phyloP scores from a whole-genome alignment of 1,139 yeast species.

The Taphrina flavorubra region DNA sequence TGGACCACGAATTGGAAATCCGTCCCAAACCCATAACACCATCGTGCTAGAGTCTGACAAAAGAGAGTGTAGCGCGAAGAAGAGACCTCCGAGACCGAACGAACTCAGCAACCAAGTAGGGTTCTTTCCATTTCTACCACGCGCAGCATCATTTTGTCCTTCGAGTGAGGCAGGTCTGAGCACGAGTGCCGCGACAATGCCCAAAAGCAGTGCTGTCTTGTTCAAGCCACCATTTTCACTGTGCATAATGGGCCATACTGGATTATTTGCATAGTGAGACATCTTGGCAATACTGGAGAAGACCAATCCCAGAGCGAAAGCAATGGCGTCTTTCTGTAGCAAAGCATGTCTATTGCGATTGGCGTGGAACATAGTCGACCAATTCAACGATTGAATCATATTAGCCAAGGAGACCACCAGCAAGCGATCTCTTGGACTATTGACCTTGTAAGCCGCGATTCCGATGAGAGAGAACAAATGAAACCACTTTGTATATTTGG shows the following conservation, averaged over 20 bases:
- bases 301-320: conserved; percentile 75
- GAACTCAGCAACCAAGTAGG: conserved; percentile 55
- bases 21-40: conserved; percentile 92
- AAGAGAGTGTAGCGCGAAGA: conserved; percentile 75
- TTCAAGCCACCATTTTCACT: conserved; percentile 85
- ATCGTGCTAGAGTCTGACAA: conserved; percentile 83
- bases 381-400: conserved; percentile 65
- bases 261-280: conserved; percentile 82
- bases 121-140: background rate
- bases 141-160: conserved; percentile 9
- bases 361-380: conserved; percentile 64
- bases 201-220: conserved; percentile 69
- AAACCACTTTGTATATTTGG: conserved; percentile 60
- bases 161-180: conserved; percentile 54
- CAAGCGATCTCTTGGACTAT: conserved; percentile 72
- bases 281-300: conserved; percentile 76
- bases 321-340: conserved; percentile 61
- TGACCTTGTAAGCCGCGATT: conserved; percentile 72
- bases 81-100: conserved; percentile 75
- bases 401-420: conserved; percentile 70
- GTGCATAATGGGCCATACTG: conserved; percentile 95
- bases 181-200: conserved; percentile 61
- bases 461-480: conserved; percentile 68
- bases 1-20: conserved; percentile 86
- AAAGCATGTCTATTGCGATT: conserved; percentile 57